phyloP scores from a whole-genome alignment of 2,329 filamentous ascomycete genomes.

The Neonectria hederae region DNA sequence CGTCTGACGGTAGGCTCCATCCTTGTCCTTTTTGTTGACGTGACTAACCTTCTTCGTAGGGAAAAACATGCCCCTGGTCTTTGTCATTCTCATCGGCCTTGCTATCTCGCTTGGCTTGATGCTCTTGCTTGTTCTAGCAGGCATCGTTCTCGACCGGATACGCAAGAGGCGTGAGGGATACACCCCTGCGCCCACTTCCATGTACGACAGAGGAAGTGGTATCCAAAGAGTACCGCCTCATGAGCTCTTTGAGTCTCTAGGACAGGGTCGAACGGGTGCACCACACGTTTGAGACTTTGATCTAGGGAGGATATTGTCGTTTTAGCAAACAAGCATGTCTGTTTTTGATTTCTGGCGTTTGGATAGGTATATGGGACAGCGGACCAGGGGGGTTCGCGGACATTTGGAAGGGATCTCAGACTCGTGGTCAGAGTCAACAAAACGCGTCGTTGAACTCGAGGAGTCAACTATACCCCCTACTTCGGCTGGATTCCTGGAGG shows the following conservation, averaged over 20 bases:
- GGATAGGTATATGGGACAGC: constrained; percentile 45
- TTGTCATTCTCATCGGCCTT: constrained; percentile 82
- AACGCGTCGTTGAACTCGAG: constrained; percentile 21
- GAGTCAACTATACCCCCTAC: constrained; percentile 31
- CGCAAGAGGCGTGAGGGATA: constrained; percentile 84
- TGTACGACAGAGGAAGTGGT: constrained; percentile 67
- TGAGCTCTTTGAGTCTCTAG: constrained; percentile 65
- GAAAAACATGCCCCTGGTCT: constrained; percentile 73
- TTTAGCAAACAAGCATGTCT: constrained; percentile 44
- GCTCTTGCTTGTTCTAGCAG: constrained; percentile 78
- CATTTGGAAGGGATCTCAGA: constrained; percentile 29
- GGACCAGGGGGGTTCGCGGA: constrained; percentile 26
- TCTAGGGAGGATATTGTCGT: constrained; percentile 32
- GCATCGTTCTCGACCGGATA: constrained; percentile 78
- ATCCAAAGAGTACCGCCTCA: constrained; percentile 69
- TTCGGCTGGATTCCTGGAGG: constrained; percentile 36
- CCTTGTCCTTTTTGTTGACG: neutral
- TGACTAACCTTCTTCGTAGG: constrained; percentile 42
- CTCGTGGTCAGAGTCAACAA: constrained; percentile 17
- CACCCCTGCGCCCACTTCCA: constrained; percentile 75
- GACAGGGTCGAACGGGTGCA: constrained; percentile 57
- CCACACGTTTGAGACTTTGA: constrained; percentile 58
- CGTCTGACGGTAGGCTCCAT: constrained; percentile 63
- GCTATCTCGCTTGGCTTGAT: constrained; percentile 81
- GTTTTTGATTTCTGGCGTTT: constrained; percentile 49